Evolutionary conservation across 2,329 filamentous ascomycete genomes (phyloP).

Genomic region (Scolecobasidium constrictum): DNA sequence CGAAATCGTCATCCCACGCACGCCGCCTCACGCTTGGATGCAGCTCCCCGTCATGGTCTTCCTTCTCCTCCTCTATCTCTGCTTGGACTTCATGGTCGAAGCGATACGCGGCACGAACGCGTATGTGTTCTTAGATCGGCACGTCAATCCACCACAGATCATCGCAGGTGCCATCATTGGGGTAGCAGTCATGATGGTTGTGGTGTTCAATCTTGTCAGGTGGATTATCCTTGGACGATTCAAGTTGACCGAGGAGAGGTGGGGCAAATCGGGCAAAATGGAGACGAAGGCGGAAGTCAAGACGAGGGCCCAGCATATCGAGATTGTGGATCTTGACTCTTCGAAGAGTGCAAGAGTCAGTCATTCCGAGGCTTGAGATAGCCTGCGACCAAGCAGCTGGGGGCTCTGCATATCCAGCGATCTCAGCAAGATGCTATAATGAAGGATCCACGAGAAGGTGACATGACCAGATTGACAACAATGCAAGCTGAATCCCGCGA

Average conservation of each 20-base stretch:
- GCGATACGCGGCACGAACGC: conserved; percentile 63
- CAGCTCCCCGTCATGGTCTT: conserved; percentile 58
- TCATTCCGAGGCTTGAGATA: no score
- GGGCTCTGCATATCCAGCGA: no score
- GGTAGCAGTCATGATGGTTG: conserved; percentile 26
- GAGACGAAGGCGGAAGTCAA: conserved; percentile 13
- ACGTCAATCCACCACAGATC: conserved; percentile 34
- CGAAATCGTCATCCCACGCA: conserved; percentile 60
- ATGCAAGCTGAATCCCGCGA: no score
- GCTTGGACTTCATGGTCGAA: conserved; percentile 61
- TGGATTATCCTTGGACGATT: conserved; percentile 27
- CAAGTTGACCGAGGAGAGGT: conserved; percentile 33
- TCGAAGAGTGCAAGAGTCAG: no score
- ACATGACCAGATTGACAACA: no score
- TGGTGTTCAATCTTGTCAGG: conserved; percentile 31
- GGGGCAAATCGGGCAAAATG: conserved; percentile 29
- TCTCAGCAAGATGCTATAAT: no score
- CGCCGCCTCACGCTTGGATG: conserved; percentile 49
- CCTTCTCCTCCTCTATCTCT: conserved; percentile 62
- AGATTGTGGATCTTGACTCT: background rate
- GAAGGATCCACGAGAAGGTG: no score
- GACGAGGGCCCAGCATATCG: background rate
- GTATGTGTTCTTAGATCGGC: conserved; percentile 63
- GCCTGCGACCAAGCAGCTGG: no score
- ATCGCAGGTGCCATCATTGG: conserved; percentile 55